These are phyloP conservation scores for Aspergillus pseudoterreus DNA, from an alignment of 2,329 filamentous ascomycete genomes.

Conservation along the genomic window DNA sequence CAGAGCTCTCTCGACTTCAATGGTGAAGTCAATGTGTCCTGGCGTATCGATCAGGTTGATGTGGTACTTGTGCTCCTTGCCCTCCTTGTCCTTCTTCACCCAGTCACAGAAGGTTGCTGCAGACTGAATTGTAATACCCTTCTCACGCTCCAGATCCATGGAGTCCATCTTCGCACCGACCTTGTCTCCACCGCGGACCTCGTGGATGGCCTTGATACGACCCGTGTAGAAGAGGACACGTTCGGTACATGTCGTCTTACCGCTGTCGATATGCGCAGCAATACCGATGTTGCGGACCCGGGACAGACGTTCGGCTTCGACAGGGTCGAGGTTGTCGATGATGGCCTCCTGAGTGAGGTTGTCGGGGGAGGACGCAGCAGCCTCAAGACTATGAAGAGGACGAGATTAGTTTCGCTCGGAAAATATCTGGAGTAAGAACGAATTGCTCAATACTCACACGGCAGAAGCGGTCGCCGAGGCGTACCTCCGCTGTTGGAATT, in stretches of 20 bases:
- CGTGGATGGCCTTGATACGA: constrained; percentile 93
- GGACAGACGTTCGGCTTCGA: constrained; percentile 73
- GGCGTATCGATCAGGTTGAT: constrained; percentile 98
- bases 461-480: constrained; percentile 42
- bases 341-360: constrained; percentile 61
- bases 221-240: constrained; percentile 98
- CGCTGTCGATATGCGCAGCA: constrained; percentile 96
- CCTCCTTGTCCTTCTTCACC: constrained; percentile 73
- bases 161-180: constrained; percentile 99
- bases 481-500: constrained; percentile 43
- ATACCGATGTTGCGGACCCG: constrained; percentile 96
- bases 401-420: neutral
- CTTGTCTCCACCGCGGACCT: constrained; percentile 83
- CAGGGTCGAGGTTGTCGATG: constrained; percentile 73
- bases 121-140: constrained; percentile 98
- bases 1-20: constrained; percentile 93
- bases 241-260: constrained; percentile 95
- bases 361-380: constrained; percentile 56
- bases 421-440: neutral
- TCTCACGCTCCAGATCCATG: constrained; percentile 97
- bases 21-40: constrained; percentile 98
- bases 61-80: constrained; percentile 86
- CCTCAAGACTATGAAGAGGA: constrained; percentile 44
- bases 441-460: constrained; percentile 32
- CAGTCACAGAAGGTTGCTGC: constrained; percentile 98